Base-by-base conservation (phyloP, 2,329 filamentous ascomycete genomes). In the Alternaria sp. region DNA sequence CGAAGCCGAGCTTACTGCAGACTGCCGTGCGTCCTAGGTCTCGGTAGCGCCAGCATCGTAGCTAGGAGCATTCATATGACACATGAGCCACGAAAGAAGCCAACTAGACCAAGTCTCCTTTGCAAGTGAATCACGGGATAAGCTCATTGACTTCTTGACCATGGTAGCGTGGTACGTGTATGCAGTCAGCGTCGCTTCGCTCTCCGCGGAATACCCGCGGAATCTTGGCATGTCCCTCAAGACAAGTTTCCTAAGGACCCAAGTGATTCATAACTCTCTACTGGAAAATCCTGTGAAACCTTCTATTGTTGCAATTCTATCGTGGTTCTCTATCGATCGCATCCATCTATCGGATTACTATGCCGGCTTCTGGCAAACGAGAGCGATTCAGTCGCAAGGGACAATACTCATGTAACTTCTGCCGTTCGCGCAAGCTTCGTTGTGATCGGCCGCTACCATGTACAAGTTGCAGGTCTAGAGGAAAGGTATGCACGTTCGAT, bases 361-460 rank as follows among this genome's bases (percentile, higher is more conserved):
- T 51, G 34, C 32, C 44, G 6, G 44, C 18, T 48, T 16, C 28
- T 1, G 44, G 28, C 7, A 28, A 32, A 32, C 43, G 43, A 43
- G 18, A 54, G 18, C 48, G 39, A 24, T 11, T 14, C 18, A n/a
- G 30, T 7, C 56, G 60, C 60, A 66, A 53, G 46, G 66, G 55
- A 61, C 69, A 47, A 32, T 68, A n/a, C 26, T 72, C 70, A 7
- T 75, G 72, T 56, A 46, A 62, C 30, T 70, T 73, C 41, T 75
- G 71, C 54, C 42, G 71, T 18, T 39, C 58, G 2, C 69, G 72
- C 14, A 75, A 75, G 47, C 68, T 75, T 11, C 64, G 72, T 11
- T 75, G 73, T 46, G 66, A 61, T 48, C 52, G 72, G 54, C 59
- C 67, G 3, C 48, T 68, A 0, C 73, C 72, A 16, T 75, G 72